Base-by-base conservation (phyloP, 2,329 filamentous ascomycete species). In the Microdochium trichocladiopsis region DNA sequence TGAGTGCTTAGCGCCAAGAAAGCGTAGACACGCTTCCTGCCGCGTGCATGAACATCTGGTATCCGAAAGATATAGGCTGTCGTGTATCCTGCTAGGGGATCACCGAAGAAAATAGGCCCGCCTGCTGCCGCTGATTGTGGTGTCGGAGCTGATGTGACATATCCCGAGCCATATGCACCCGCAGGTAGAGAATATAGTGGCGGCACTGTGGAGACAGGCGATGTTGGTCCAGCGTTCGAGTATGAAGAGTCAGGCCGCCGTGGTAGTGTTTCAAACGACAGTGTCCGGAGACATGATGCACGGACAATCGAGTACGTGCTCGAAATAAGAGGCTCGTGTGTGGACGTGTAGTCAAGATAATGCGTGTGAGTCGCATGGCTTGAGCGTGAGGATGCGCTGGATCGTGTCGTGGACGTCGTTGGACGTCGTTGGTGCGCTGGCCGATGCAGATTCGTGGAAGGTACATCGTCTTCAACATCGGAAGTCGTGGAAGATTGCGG, bases 51-150 rank as follows among this genome's bases (percentile, higher is more conserved):
- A 33, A 85, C 73, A 61, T 87, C 84, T 6, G 83, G 80, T 43
- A 87, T 84, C 24, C 84, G 83, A 61, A 87, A 87, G 57, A 87
- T 84, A 65, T 85, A 87, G 14, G 83, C 84, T 0, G 83, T 87
- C 0, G 84, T 87, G 66, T 86, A 87, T 25, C 84, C 84, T 1
- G 83, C 78, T 1, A 78, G 64, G 1, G 81, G 75, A 60, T 87
- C 84, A 25, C 84, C 84, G 54, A 87, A 87, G 64, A 87, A 86
- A 51, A 87, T 84, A 25, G 84, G 82, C 0, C 83, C 83, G 2
- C 83, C 83, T 2, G 81, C 82, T 1, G 78, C 75, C 16, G 82
- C 64, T 4, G 64, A 65, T 52, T 66, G 64, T 73, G 36, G 78
- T 71, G 52, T 79, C 72, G 55, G 78, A 64, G 61, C 73, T 73